Conservation (phyloP, 345 rosid genomes). For the Brassica cretica region DNA sequence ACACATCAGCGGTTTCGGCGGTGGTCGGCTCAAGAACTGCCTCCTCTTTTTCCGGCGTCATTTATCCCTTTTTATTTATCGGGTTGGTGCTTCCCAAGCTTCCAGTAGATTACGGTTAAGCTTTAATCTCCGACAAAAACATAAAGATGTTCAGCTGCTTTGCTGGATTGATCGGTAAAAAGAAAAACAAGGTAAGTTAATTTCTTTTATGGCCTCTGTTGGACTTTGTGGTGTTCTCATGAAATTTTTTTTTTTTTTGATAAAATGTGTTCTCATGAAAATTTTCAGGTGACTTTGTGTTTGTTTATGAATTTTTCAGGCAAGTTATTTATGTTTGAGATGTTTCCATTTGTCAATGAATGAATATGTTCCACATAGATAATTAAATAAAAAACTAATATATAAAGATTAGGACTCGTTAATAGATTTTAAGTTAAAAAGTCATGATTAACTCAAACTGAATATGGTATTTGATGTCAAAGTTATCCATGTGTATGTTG, state of each 20-base stretch:
- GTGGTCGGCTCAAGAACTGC: conserved; percentile 48
- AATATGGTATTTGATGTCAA: not conserved
- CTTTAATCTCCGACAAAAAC: not conserved
- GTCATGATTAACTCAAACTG: not conserved
- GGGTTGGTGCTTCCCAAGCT: conserved; percentile 52
- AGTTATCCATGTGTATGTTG: not conserved
- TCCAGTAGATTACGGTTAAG: conserved; percentile 83
- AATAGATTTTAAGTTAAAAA: not conserved
- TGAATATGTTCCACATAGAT: not conserved
- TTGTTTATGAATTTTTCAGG: not conserved
- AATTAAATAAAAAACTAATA: no score
- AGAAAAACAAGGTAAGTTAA: conserved; percentile 52
- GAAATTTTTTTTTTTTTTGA: no score
- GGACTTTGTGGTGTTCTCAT: not conserved
- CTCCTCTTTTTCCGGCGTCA: conserved; percentile 46
- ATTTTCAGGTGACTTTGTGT: not conserved
- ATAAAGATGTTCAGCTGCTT: conserved; percentile 64
- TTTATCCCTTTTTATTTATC: conserved; percentile 17
- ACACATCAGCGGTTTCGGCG: conserved; percentile 39
- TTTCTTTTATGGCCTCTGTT: not conserved
- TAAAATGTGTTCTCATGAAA: no score
- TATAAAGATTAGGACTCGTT: not conserved
- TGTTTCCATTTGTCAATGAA: not conserved
- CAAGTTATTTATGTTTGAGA: not conserved
- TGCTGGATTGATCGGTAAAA: conserved; percentile 33